Evolutionary conservation across 371 early-diverging fungal genomes (phyloP).

Genomic region (Apophysomyces ossiformis): DNA sequence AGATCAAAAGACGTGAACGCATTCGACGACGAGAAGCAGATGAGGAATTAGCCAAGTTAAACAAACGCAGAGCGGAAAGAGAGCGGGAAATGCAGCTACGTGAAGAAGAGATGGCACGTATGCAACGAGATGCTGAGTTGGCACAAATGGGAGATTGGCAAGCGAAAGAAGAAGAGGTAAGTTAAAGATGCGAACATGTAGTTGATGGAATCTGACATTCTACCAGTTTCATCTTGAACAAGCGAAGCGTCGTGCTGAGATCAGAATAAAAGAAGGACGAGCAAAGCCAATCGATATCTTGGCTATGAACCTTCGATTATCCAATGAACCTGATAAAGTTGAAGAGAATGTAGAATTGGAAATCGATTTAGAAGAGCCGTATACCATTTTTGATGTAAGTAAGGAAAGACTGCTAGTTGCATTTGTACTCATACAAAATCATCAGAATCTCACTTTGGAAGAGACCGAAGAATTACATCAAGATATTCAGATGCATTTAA

Average conservation of each 20-base stretch:
- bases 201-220: background rate
- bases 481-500: slow-evolving; percentile 87
- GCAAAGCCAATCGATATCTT: slow-evolving; percentile 93
- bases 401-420: too few relatives aligned
- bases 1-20: slow-evolving; percentile 63
- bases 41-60: slow-evolving; percentile 82
- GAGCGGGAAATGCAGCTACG: slow-evolving; percentile 81
- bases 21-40: slow-evolving; percentile 73
- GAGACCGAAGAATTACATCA: slow-evolving; percentile 81
- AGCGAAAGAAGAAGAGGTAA: slow-evolving; percentile 80
- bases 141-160: slow-evolving; percentile 96
- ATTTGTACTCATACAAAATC: background rate
- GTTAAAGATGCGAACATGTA: background rate
- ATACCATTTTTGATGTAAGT: slow-evolving; percentile 77
- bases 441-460: slow-evolving; percentile 58
- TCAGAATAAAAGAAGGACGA: slow-evolving; percentile 85
- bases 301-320: slow-evolving; percentile 86
- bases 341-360: slow-evolving; percentile 78
- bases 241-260: slow-evolving; percentile 89
- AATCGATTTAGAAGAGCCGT: slow-evolving; percentile 88
- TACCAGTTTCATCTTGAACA: slow-evolving; percentile 83
- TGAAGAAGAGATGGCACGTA: slow-evolving; percentile 78
- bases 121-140: slow-evolving; percentile 83
- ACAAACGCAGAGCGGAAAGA: slow-evolving; percentile 77
- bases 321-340: slow-evolving; percentile 71